Evolutionary conservation across 1,139 yeast species (phyloP), one percentile per base, ranked within the genome.

Genomic region (Zygosaccharomyces sapae): DNA sequence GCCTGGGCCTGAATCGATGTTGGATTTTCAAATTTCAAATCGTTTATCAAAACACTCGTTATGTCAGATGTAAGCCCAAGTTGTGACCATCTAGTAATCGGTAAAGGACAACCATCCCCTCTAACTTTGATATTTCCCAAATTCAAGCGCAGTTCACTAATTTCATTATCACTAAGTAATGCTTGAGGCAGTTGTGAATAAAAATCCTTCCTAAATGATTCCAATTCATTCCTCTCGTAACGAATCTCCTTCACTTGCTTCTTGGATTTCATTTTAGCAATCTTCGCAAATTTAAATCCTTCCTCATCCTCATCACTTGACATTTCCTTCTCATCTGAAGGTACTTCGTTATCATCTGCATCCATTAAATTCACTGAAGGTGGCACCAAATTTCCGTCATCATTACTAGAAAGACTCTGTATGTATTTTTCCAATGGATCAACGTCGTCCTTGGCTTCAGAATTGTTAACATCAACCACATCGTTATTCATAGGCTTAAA

Each of bases 1-100:
- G 97, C 90, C 61, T 90, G 97, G 0, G 90, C 75, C 65, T 92
- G 99, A 49, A 92, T 88, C 0, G 97, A 79, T 0, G 97, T 86
- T 0, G 97, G 57, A 5, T 48, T 41, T 4, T 51, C 50, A 49
- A 55, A 66, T 10, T 53, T 53, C 8, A 64, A 48, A 18, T 45
- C 69, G 1, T 75, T 72, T 1, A 68, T 58, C 16, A 89, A 71
- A 0, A 79, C 73, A 2, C 73, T 67, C 71, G 79, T 73, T 0
- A 83, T 73, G 1, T 73, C 71, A 0, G 78, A 67, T 0, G 95
- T 84, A 1, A 92, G 70, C 0, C 96, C 96, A 48, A 89, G 70
- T 52, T 88, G 95, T 1, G 86, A 72, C 95, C 97, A 92, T 50
- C 79, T 77, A 34, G 73, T 60, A 0, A 89, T 78, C 0, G 97